Evolutionary conservation across 2,329 filamentous ascomycete genomes (phyloP).

Genomic region (Verticillium albo-atrum): DNA sequence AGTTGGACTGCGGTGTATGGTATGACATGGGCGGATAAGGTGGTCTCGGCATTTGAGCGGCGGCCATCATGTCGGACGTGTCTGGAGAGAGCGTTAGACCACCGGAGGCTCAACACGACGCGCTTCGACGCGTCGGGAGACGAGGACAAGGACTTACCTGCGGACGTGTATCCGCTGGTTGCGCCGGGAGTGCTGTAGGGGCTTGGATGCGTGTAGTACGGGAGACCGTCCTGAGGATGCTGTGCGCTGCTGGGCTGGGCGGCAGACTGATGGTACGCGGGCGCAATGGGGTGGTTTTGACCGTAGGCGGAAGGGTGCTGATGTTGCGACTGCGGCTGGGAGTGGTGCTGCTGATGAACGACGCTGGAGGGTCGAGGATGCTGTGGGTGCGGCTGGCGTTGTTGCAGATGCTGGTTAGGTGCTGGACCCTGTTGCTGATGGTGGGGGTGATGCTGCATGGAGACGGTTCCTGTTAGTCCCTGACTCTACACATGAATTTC

Average conservation of each 20-base stretch:
- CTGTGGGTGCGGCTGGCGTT: constrained; percentile 58
- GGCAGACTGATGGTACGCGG: constrained; percentile 61
- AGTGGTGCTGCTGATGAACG: constrained; percentile 69
- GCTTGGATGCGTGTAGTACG: constrained; percentile 75
- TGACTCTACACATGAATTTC: constrained; percentile 19
- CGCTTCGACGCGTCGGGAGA: constrained; percentile 6
- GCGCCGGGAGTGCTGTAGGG: constrained; percentile 80
- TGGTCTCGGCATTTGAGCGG: constrained; percentile 64
- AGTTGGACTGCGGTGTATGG: constrained; percentile 92
- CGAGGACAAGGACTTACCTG: constrained; percentile 56
- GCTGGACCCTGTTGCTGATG: constrained; percentile 69
- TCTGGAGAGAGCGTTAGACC: constrained; percentile 32
- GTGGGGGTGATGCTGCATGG: constrained; percentile 73
- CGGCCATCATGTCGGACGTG: constrained; percentile 64
- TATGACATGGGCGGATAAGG: constrained; percentile 86
- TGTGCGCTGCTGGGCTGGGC: constrained; percentile 58
- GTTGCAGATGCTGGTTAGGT: constrained; percentile 59
- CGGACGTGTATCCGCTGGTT: constrained; percentile 79
- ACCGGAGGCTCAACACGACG: not conserved
- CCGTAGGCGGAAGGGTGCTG: constrained; percentile 66
- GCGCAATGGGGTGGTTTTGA: constrained; percentile 59
- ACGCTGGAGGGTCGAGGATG: constrained; percentile 68
- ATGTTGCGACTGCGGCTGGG: constrained; percentile 58
- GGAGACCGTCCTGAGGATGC: constrained; percentile 58
- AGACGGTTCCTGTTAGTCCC: constrained; percentile 55